Evolutionary conservation across 257 asterid genomes (phyloP).

Genomic region (Capsicum pubescens): DNA sequence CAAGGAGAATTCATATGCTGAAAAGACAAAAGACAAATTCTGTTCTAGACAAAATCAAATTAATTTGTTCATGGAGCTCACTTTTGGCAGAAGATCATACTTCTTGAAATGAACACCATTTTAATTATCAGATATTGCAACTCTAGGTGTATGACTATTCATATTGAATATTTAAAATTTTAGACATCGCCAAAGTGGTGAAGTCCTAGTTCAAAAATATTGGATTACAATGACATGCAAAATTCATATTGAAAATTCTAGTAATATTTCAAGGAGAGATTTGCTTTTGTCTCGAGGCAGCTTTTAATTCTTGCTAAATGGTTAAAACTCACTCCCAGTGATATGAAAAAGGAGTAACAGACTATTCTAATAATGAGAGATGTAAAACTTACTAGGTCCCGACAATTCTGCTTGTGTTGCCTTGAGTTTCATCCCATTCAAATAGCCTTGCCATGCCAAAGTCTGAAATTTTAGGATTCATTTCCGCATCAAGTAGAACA

Average conservation of each 20-base stretch:
- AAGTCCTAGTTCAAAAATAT: not conserved
- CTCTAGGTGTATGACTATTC: too few relatives aligned
- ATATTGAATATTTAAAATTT: too few relatives aligned
- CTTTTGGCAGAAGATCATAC: not conserved
- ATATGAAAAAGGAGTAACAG: not conserved
- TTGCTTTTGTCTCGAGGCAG: not conserved
- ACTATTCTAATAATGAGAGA: not conserved
- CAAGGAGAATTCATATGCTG: not conserved
- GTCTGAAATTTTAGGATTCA: constrained; percentile 48
- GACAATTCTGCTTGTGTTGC: constrained; percentile 12
- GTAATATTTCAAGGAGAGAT: not conserved
- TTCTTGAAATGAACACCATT: too few relatives aligned
- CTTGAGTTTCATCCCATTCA: constrained; percentile 16
- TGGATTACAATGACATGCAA: not conserved
- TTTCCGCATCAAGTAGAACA: constrained; percentile 39
- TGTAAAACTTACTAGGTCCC: constrained; percentile 8
- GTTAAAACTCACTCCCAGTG: not conserved
- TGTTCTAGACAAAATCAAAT: too few relatives aligned
- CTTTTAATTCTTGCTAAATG: not conserved
- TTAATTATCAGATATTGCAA: too few relatives aligned
- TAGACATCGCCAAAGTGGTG: not conserved
- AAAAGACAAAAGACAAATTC: not conserved
- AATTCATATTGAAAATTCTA: not conserved
- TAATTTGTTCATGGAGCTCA: not conserved
- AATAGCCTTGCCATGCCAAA: constrained; percentile 43